A percentile compares a stretch with the other conserved stretches of the same genome.
Evolutionary conservation across 176 grass and related monocot species (phyloP).

Genomic region (Luzula sylvatica): DNA sequence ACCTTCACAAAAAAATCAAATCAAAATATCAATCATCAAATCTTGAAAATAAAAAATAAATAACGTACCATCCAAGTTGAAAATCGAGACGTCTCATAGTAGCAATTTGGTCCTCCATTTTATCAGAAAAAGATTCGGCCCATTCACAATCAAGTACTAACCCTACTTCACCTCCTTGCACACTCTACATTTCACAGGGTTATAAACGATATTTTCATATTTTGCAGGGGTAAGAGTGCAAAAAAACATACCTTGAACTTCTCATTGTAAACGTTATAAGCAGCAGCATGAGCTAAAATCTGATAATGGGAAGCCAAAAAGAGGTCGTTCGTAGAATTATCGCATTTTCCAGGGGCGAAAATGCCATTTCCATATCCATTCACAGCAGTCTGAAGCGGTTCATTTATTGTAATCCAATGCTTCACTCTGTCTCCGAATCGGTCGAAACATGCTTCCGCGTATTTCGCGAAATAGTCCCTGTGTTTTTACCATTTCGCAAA

Average conservation of each 20-base stretch:
- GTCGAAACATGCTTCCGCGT: conserved; percentile 97
- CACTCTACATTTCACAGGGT: conserved; percentile 53
- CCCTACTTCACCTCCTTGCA: conserved; percentile 82
- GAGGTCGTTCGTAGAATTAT: conserved; percentile 34
- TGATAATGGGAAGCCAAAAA: conserved; percentile 84
- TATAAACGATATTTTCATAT: too few relatives aligned
- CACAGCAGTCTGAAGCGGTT: conserved; percentile 90
- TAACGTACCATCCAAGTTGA: conserved; percentile 82
- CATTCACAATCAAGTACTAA: conserved; percentile 97
- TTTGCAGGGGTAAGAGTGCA: not conserved
- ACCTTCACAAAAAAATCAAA: conserved; percentile 36
- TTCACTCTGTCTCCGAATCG: conserved; percentile 97
- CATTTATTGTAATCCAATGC: conserved; percentile 94
- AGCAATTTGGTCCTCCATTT: conserved; percentile 62
- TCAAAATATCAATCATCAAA: not conserved
- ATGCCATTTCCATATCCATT: conserved; percentile 79
- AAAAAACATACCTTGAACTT: conserved; percentile 59
- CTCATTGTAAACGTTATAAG: conserved; percentile 73
- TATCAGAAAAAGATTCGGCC: conserved; percentile 83
- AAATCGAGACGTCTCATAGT: conserved; percentile 68
- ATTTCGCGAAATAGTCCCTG: conserved; percentile 88
- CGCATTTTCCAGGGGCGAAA: conserved; percentile 74
- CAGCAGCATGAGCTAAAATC: conserved; percentile 82
- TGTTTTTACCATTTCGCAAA: conserved; percentile 18
- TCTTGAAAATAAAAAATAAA: not conserved